Percentiles rank a stretch among this genome's conserved stretches.
Evolutionary conservation across 306 rosid species (phyloP).

Genomic region (Prosopis cineraria): DNA sequence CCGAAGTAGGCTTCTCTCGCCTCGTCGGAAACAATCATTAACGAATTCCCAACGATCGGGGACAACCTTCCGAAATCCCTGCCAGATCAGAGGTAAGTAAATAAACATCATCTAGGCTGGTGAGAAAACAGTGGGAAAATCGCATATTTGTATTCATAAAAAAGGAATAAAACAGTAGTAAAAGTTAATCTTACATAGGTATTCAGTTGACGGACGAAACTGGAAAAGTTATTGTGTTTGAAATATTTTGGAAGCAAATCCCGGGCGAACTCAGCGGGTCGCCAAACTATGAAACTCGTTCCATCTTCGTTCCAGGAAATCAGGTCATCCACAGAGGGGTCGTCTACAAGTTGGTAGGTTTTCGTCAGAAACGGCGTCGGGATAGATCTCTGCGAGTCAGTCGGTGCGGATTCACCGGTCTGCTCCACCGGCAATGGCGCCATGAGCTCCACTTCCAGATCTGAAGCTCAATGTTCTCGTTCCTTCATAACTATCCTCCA

Average conservation of each 20-base stretch:
- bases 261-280: conserved; percentile 95
- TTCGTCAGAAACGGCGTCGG: conserved; percentile 94
- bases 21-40: conserved; percentile 74
- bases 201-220: conserved; percentile 97
- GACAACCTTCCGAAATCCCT: conserved; percentile 97
- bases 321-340: conserved; percentile 74
- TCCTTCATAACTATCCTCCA: conserved; percentile 6
- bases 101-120: neutral
- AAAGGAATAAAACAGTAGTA: neutral
- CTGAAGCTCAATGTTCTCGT: conserved; percentile 30
- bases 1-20: conserved; percentile 76
- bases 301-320: conserved; percentile 96
- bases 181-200: conserved; percentile 60
- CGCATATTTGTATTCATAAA: neutral
- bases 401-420: conserved; percentile 61
- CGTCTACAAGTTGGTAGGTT: conserved; percentile 85
- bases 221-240: conserved; percentile 92
- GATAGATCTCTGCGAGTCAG: conserved; percentile 76
- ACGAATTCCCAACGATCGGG: conserved; percentile 99
- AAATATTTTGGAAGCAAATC: conserved; percentile 93
- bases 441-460: conserved; percentile 61
- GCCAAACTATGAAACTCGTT: conserved; percentile 81
- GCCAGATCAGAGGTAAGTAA: neutral
- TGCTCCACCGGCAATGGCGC: conserved; percentile 70
- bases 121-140: neutral